Base-by-base conservation (phyloP, 176 grass and related monocot genomes). In the Raddia distichophylla region DNA sequence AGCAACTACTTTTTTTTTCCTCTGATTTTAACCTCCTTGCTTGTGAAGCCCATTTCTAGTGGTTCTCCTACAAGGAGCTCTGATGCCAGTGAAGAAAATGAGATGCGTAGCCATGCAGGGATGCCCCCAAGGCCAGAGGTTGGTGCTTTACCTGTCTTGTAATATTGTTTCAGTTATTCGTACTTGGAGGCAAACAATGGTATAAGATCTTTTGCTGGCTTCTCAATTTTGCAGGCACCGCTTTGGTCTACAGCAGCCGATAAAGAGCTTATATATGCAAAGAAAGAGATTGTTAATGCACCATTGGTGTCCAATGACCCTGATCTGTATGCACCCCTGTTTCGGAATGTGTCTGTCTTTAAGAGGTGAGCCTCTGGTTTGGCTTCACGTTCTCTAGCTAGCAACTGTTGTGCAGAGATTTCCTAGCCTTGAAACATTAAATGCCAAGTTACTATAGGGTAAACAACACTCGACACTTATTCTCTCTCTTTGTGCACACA, bases 231-330 rank as follows among this genome's bases (percentile, higher is more conserved):
- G 42, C 69, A 94, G 90, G 81, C 56, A 8, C 86, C 92, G 0
- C 67, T 86, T 86, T 89, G 90, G 86, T 90, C 84, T 82, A 87
- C 92, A 43, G 17, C 61, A 59, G 84, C 90, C 66, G 92, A 93
- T 76, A 64, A 88, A 81, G 92, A 94, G 60, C 90, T 98, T 89
- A 40, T 88, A 54, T 94, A 92, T 86, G 88, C 81, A 46, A 94
- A 93, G 62, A 90, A 85, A 86, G 90, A 93, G 64, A 84, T 98
- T 74, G 56, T 34, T 6, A 71, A 47, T 61, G 86, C 83, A 17
- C 81, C 92, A 67, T 13, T 88, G 84, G 40, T 84, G 40, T 76
- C 51, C 17, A 44, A 87, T 84, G 81, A 94, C 43, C 88, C 88
- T 61, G 88, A 94, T 67, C 77, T 98, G 57, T 87, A 93, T 76